These are phyloP conservation scores for Aspergillus bertholletiae DNA, from an alignment of 495 filamentous ascomycete species.

Conservation along the genomic window DNA sequence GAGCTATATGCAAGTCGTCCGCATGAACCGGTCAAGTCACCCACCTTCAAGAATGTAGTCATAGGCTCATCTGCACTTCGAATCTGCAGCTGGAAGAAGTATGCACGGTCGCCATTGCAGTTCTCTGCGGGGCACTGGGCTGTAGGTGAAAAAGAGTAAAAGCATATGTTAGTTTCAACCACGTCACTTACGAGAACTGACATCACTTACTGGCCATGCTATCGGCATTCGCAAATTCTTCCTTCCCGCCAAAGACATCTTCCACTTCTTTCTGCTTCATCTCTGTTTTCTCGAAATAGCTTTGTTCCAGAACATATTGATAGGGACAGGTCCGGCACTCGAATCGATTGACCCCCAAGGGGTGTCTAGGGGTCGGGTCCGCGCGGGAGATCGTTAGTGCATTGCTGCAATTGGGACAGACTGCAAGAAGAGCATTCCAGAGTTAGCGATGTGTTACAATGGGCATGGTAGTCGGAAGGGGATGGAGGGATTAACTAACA, in stretches of 20 bases:
- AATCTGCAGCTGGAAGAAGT: slow-evolving; percentile 96
- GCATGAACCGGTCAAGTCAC: slow-evolving; percentile 18
- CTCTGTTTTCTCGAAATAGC: slow-evolving; percentile 69
- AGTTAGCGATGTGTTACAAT: not conserved
- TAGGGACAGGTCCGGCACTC: slow-evolving; percentile 95
- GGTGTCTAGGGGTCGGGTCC: slow-evolving; percentile 40
- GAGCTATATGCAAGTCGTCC: slow-evolving; percentile 13
- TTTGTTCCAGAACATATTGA: slow-evolving; percentile 67
- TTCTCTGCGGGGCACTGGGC: slow-evolving; percentile 73
- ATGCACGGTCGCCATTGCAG: slow-evolving; percentile 77
- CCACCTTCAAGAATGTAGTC: slow-evolving; percentile 90
- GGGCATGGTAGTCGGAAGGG: no score
- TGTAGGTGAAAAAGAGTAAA: slow-evolving; percentile 19
- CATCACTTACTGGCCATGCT: slow-evolving; percentile 57
- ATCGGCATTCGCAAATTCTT: slow-evolving; percentile 86
- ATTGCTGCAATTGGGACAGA: slow-evolving; percentile 93
- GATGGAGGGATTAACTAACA: slow-evolving; percentile 28
- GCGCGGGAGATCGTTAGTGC: slow-evolving; percentile 69
- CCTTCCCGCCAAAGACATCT: slow-evolving; percentile 84
- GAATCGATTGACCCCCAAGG: slow-evolving; percentile 63
- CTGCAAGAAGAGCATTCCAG: slow-evolving; percentile 35
- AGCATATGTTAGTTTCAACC: slow-evolving; percentile 8
- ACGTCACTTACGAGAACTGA: not conserved
- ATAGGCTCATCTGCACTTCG: slow-evolving; percentile 97
- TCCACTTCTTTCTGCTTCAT: slow-evolving; percentile 81